phyloP scores from a whole-genome alignment of 331 rosid species.

The Arachis monticola region DNA sequence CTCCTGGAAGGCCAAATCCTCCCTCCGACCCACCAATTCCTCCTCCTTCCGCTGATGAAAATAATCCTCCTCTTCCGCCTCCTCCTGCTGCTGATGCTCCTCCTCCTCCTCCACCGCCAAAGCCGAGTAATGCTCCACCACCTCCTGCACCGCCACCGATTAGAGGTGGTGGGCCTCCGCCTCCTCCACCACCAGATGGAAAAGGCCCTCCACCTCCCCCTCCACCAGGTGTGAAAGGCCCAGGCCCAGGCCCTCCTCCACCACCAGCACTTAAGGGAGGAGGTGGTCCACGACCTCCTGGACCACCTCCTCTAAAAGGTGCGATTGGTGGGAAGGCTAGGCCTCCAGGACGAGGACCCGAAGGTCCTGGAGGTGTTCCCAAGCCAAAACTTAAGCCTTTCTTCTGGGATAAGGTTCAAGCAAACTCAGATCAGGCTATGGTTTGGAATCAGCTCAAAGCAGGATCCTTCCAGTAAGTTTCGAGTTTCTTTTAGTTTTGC shows the following conservation, averaged over 20 bases:
- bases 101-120: conserved; percentile 49
- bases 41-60: conserved; percentile 39
- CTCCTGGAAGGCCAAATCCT: conserved; percentile 62
- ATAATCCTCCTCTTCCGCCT: conserved; percentile 45
- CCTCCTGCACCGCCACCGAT: conserved; percentile 37
- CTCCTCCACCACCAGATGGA: conserved; percentile 40
- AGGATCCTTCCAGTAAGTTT: conserved; percentile 91
- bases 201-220: conserved; percentile 53
- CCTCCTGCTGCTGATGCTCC: conserved; percentile 46
- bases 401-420: conserved; percentile 99
- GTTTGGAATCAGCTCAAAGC: conserved; percentile 98
- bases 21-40: conserved; percentile 64
- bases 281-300: conserved; percentile 33
- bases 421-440: conserved; percentile 87
- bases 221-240: conserved; percentile 49
- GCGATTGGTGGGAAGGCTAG: conserved; percentile 54
- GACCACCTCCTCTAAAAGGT: conserved; percentile 60
- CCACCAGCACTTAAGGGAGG: conserved; percentile 20
- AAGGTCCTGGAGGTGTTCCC: conserved; percentile 53
- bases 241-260: conserved; percentile 55
- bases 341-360: conserved; percentile 50
- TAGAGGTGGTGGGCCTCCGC: conserved; percentile 9
- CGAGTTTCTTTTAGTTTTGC: background rate
- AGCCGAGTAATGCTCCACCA: conserved; percentile 30
- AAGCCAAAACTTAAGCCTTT: conserved; percentile 94